phyloP scores from a whole-genome alignment of 352 stramenopile genomes.

The Phytophthora pisi region DNA sequence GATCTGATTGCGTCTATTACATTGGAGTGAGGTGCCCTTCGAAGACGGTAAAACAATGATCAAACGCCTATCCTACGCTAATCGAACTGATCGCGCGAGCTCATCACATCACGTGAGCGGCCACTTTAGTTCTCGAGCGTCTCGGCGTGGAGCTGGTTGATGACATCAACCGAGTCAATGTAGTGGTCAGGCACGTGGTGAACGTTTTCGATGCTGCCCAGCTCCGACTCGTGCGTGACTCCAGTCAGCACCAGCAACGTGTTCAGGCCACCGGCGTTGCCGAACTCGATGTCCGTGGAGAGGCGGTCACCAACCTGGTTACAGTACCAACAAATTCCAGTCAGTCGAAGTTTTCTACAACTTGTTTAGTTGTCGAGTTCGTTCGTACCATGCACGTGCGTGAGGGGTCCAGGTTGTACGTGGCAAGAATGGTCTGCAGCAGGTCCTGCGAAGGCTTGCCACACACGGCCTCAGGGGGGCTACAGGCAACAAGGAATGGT shows the following conservation, averaged over 20 bases:
- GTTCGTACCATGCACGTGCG: conserved; percentile 81
- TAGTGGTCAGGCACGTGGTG: conserved; percentile 70
- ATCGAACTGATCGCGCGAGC: background rate
- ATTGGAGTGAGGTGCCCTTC: background rate
- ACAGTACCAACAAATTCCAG: background rate
- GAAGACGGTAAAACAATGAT: background rate
- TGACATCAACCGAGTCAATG: conserved; percentile 70
- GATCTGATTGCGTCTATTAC: conserved; percentile 28
- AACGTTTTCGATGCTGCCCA: conserved; percentile 53
- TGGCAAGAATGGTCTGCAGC: conserved; percentile 78
- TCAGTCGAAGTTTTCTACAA: background rate
- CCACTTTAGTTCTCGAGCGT: conserved; percentile 44
- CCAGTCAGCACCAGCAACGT: conserved; percentile 82
- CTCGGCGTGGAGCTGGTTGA: conserved; percentile 70
- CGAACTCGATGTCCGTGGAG: conserved; percentile 87
- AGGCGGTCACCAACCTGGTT: conserved; percentile 78
- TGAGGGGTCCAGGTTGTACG: conserved; percentile 66
- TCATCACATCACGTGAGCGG: background rate
- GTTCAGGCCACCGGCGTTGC: conserved; percentile 65
- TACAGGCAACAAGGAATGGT: conserved; percentile 14
- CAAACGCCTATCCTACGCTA: background rate
- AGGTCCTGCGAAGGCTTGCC: conserved; percentile 87
- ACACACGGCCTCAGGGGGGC: conserved; percentile 70
- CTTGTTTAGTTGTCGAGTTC: background rate
- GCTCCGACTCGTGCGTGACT: conserved; percentile 66